Evolutionary conservation across 1,284 basidiomycete genomes (phyloP), one percentile per base, ranked within the genome.

Genomic region (Apiotrichum montevideense): DNA sequence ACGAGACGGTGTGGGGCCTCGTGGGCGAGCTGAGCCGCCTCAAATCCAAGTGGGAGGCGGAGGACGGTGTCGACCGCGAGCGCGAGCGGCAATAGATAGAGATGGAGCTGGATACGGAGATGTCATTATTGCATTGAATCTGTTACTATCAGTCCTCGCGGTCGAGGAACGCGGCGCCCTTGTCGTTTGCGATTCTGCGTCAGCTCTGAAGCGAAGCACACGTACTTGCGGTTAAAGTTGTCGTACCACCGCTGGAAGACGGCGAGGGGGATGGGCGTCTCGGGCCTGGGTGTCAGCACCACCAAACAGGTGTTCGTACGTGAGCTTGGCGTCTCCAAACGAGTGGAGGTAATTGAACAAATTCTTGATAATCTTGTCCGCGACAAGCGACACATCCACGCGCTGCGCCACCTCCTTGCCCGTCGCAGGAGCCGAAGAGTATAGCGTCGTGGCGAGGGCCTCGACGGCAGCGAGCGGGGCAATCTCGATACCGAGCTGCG

Each of bases 221-320:
- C 41, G 8, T 14, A 42, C 74, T 93, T 93, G n/a, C 76, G 73
- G 64, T 84, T 69, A 66, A 93, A 88, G 59, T 68, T 83, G 53
- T 91, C 87, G 70, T 91, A 92, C 90, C 90, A 94, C 66, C 80
- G 84, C 59, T 82, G 82, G 56, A 94, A 83, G 47, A 88, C 69
- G 34, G 79, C 81, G 78, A 93, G 82, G 15, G 88, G 88, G 4
- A 93, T 81, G 61, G 83, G 76, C 35, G 82, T 82, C 47, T 89
- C 84, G 0, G 84, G 83, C 13, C 45, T 46, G 45, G 21, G 3
- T 32, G 15, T 29, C 29, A 44, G 35, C 35, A 53, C 21, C 21
- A 21, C 21, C 21, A 21, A 33, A 21, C 21, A 21, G 21, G 21
- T 21, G 21, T 21, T 21, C 21, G 21, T 78, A 81, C 58, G 80